Conservation (phyloP, 140 eudicot genomes). For the Senecio squalidus region DNA sequence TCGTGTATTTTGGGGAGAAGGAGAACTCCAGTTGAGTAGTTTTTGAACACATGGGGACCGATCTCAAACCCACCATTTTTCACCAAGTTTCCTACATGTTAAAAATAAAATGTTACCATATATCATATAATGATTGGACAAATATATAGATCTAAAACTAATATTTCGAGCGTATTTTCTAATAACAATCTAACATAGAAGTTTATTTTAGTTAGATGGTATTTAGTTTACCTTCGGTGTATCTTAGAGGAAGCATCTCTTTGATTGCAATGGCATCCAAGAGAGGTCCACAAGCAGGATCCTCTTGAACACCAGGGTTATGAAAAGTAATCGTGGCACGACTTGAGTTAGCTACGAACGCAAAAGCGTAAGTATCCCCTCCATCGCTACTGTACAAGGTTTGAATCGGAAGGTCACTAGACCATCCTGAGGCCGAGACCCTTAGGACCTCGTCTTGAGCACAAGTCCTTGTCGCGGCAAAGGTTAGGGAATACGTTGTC, state of each 20-base stretch:
- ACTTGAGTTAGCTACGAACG: slow-evolving; percentile 48
- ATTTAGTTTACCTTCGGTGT: slow-evolving; percentile 46
- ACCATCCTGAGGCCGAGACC: slow-evolving; percentile 41
- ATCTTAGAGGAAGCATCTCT: slow-evolving; percentile 37
- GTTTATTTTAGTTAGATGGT: too few relatives aligned
- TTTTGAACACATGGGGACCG: slow-evolving; percentile 67
- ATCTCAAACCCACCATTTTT: slow-evolving; percentile 66
- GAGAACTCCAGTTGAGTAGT: slow-evolving; percentile 74
- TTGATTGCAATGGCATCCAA: slow-evolving; percentile 75
- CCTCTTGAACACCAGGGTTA: slow-evolving; percentile 78
- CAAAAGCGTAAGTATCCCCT: slow-evolving; percentile 82
- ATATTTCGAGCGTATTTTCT: too few relatives aligned
- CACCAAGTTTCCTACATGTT: slow-evolving; percentile 58
- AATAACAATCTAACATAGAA: too few relatives aligned
- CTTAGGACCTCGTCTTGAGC: slow-evolving; percentile 77
- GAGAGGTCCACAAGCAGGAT: slow-evolving; percentile 78
- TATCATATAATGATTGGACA: too few relatives aligned
- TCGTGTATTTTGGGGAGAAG: slow-evolving; percentile 59
- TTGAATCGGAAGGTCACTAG: slow-evolving; percentile 63
- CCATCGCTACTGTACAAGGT: slow-evolving; percentile 73
- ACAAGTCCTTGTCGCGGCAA: slow-evolving; percentile 76
- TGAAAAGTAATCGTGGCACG: slow-evolving; percentile 52
- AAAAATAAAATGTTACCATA: too few relatives aligned
- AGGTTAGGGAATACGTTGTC: slow-evolving; percentile 40
- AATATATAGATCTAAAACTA: too few relatives aligned